Evolutionary conservation across 1,284 basidiomycete species (phyloP), one percentile per base, ranked within the genome.

Genomic region (Fereydounia khargensis): DNA sequence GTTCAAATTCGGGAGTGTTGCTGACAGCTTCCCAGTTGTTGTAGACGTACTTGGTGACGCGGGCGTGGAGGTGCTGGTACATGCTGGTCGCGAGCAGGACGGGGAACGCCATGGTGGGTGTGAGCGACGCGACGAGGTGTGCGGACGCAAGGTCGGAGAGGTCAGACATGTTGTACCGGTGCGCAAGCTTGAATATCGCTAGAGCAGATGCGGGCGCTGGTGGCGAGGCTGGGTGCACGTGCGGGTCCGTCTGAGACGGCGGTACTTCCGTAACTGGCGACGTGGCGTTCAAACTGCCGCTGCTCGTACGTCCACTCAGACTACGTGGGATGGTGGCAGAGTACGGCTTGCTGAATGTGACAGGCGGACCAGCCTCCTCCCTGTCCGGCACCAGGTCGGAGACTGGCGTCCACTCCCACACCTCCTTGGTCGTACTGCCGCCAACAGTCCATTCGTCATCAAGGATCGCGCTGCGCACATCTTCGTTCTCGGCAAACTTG

Each of bases 121-220:
- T 86, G 31, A 91, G 82, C 2, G 83, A 85, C 4, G 81, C 79
- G 77, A 90, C 81, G 63, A 90, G 84, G 69, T 89, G 87, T 39
- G 86, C 83, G 43, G 87, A 77, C 2, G 88, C 85, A 7, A 89
- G 79, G 10, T 79, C 70, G 25, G 83, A 83, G 18, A 91, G 80
- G 8, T 79, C 81, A 3, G 82, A 81, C 77, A 90, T 83, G 8
- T 79, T 78, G 73, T 90, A 91, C 28, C 87, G 81, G 77, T 90
- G 87, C 9, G 88, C 86, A 13, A 89, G 80, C 65, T 86, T 84
- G 77, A 88, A 91, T 63, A 90, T 82, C 0, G 86, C 83, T 24
- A 91, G 77, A 1, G 87, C 86, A 0, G 59, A 58, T 1, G 64
- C 66, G 2, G 60, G 59, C 4, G 56, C 52, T 2, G 63, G 63